These are phyloP conservation scores for Fusarium stilboides DNA, from an alignment of 2,329 filamentous ascomycete species.

Conservation along the genomic window DNA sequence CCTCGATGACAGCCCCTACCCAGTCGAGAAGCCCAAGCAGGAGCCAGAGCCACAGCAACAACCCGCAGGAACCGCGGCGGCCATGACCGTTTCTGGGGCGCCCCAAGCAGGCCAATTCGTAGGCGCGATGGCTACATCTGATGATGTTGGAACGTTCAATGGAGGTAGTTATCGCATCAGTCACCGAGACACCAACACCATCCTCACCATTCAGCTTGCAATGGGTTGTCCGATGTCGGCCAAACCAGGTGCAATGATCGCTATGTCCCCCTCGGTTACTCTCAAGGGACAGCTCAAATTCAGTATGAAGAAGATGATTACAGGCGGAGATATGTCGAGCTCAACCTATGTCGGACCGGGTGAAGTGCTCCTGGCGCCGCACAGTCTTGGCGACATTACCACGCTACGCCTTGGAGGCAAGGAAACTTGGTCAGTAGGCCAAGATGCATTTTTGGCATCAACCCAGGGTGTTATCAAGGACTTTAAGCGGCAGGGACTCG, in stretches of 20 bases:
- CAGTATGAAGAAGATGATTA: conserved; percentile 90
- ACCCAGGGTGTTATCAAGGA: conserved; percentile 92
- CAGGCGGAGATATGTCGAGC: conserved; percentile 82
- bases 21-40: conserved; percentile 50
- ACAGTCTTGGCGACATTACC: conserved; percentile 87
- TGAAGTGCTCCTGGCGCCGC: conserved; percentile 87
- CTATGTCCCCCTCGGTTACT: conserved; percentile 91
- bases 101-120: conserved; percentile 70
- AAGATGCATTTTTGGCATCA: conserved; percentile 87
- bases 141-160: conserved; percentile 97
- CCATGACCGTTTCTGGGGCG: conserved; percentile 57
- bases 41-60: conserved; percentile 41
- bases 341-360: conserved; percentile 91
- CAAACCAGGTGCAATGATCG: conserved; percentile 92
- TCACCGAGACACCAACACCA: conserved; percentile 91
- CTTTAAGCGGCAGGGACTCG: conserved; percentile 86
- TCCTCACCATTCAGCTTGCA: conserved; percentile 90
- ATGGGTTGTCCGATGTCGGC: conserved; percentile 87
- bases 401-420: conserved; percentile 80
- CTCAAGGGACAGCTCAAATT: conserved; percentile 89
- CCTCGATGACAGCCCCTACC: conserved; percentile 44
- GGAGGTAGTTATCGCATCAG: conserved; percentile 94
- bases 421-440: conserved; percentile 86
- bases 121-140: conserved; percentile 74
- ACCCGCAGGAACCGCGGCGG: conserved; percentile 49